phyloP scores from a whole-genome alignment of 768 basidiomycete genomes.

The Rhodotorula kratochvilovae region DNA sequence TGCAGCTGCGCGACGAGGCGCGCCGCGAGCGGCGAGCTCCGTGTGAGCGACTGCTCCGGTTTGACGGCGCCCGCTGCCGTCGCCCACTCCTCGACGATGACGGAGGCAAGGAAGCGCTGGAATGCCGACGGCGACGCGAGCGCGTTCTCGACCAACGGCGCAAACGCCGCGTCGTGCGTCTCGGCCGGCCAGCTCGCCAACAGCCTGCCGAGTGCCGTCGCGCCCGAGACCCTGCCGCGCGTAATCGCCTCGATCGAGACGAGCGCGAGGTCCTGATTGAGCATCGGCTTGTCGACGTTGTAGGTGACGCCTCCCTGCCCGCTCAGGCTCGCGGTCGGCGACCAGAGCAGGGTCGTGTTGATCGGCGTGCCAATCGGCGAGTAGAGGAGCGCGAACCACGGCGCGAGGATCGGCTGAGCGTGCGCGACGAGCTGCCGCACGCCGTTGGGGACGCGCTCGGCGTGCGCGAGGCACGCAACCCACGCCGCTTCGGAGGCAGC shows the following conservation, averaged over 20 bases:
- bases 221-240: constrained; percentile 71
- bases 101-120: constrained; percentile 78
- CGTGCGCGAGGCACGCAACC: constrained; percentile 53
- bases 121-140: constrained; percentile 87
- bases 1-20: constrained; percentile 55
- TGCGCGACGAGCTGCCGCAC: not conserved
- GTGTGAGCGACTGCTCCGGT: not conserved
- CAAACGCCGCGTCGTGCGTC: constrained; percentile 63
- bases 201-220: constrained; percentile 64
- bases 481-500: constrained; percentile 67
- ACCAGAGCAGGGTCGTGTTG: constrained; percentile 65
- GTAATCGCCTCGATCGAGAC: constrained; percentile 70
- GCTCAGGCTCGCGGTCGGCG: constrained; percentile 50
- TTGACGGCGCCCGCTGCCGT: constrained; percentile 45
- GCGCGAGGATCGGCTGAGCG: constrained; percentile 11
- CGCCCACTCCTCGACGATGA: constrained; percentile 91
- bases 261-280: constrained; percentile 80
- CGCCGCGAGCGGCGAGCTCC: constrained; percentile 61
- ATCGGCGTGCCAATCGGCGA: constrained; percentile 79
- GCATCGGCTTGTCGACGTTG: constrained; percentile 94
- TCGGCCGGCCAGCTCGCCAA: constrained; percentile 15
- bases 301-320: constrained; percentile 56
- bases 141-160: constrained; percentile 63
- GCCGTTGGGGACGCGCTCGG: not conserved
- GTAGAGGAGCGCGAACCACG: constrained; percentile 82